A percentile compares a stretch with the other conserved stretches of the same genome.
These are phyloP conservation scores for Metschnikowia lachancei DNA, from an alignment of 805 yeast genomes.

Conservation along the genomic window DNA sequence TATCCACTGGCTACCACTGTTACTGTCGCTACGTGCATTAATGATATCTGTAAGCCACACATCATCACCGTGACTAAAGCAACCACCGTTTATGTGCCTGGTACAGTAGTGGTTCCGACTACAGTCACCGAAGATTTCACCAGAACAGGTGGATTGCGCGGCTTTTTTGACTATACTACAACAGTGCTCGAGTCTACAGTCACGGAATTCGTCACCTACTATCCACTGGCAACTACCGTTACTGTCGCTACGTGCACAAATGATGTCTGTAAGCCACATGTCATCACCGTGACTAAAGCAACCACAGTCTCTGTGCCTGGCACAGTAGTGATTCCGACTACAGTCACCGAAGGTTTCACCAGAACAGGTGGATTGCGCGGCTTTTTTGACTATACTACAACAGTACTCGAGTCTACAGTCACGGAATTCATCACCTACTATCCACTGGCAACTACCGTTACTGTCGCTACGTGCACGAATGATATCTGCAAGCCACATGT, in stretches of 20 bases:
- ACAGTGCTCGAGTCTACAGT: conserved; percentile 22
- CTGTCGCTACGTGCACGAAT: conserved; percentile 31
- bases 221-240: conserved; percentile 34
- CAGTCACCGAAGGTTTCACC: background rate
- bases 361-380: conserved; percentile 24
- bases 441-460: conserved; percentile 33
- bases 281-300: conserved; percentile 29
- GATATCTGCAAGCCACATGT: conserved; percentile 25
- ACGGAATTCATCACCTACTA: conserved; percentile 40
- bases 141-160: conserved; percentile 24
- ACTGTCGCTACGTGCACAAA: conserved; percentile 32
- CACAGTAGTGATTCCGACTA: conserved; percentile 26
- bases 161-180: conserved; percentile 21
- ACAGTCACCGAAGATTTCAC: conserved; percentile 1
- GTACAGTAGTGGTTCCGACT: conserved; percentile 27
- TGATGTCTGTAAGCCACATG: conserved; percentile 26
- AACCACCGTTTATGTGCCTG: conserved; percentile 33
- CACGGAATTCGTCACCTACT: conserved; percentile 39
- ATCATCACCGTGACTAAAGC: conserved; percentile 29
- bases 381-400: conserved; percentile 21
- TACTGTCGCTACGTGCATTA: conserved; percentile 32
- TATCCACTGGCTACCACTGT: conserved; percentile 36
- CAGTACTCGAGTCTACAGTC: conserved; percentile 22
- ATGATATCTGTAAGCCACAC: conserved; percentile 27
- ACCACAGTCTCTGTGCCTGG: conserved; percentile 34